Conservation (phyloP, 2,329 filamentous ascomycete species). For the Colletotrichum orchidophilum region DNA sequence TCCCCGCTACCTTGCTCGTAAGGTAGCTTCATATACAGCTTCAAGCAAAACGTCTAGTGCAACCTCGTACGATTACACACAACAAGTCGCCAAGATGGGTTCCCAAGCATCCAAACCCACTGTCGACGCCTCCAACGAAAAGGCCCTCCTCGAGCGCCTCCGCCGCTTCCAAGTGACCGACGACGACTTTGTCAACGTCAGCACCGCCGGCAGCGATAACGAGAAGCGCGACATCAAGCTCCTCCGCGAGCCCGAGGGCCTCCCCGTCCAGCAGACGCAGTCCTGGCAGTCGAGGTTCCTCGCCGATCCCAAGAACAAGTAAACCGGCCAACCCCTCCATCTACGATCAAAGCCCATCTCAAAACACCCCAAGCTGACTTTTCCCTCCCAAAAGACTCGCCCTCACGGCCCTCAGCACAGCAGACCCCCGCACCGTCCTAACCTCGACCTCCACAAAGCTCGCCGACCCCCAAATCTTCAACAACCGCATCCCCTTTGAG, state of each 20-base stretch:
- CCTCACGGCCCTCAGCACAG: slow-evolving; percentile 75
- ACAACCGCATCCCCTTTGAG: slow-evolving; percentile 82
- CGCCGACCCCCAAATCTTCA: slow-evolving; percentile 82
- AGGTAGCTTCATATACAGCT: background rate
- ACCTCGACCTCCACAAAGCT: slow-evolving; percentile 70
- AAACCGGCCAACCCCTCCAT: background rate
- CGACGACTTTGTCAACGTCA: slow-evolving; percentile 64
- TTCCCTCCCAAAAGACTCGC: slow-evolving; percentile 66
- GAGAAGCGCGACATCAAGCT: slow-evolving; percentile 61
- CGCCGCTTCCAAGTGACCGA: slow-evolving; percentile 57
- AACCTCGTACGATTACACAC: fast-evolving
- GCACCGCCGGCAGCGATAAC: slow-evolving; percentile 55
- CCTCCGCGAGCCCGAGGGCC: slow-evolving; percentile 48
- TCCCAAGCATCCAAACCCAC: slow-evolving; percentile 52
- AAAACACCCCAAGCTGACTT: background rate
- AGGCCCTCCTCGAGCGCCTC: slow-evolving; percentile 55
- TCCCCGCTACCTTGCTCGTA: background rate
- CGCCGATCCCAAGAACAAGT: slow-evolving; percentile 73
- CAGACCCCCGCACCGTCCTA: slow-evolving; percentile 73
- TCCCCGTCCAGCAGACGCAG: slow-evolving; percentile 61
- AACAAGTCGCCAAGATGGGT: slow-evolving; percentile 49
- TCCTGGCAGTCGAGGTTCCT: slow-evolving; percentile 71
- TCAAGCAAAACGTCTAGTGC: background rate
- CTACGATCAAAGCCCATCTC: slow-evolving; percentile 9
- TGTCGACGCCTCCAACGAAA: slow-evolving; percentile 47